phyloP scores from a whole-genome alignment of 176 grass and related monocot genomes.

The Musa itinerans region DNA sequence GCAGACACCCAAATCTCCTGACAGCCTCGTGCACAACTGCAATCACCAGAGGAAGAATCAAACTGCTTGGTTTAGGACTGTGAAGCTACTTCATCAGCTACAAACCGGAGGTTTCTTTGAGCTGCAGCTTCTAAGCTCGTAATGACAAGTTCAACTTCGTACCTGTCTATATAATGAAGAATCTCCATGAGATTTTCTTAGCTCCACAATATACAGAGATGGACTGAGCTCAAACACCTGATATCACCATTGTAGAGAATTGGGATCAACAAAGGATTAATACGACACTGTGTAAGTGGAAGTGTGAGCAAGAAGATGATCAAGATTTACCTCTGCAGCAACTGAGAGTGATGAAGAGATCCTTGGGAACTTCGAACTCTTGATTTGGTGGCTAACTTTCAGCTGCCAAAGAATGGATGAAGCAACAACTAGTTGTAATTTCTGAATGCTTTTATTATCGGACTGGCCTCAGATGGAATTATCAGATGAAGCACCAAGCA shows the following conservation, averaged over 20 bases:
- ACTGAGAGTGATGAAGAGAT: slow-evolving; percentile 40
- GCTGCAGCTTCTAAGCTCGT: background rate
- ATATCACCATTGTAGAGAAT: background rate
- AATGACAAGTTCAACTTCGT: background rate
- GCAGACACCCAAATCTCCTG: slow-evolving; percentile 35
- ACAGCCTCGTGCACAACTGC: slow-evolving; percentile 60
- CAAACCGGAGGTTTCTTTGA: background rate
- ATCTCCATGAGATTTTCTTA: slow-evolving; percentile 67
- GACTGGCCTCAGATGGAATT: background rate
- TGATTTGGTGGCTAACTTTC: slow-evolving; percentile 31
- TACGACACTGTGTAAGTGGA: too few species aligned
- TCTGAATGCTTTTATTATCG: background rate
- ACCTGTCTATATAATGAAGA: slow-evolving; percentile 65
- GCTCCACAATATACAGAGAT: slow-evolving; percentile 62
- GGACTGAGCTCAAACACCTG: slow-evolving; percentile 81
- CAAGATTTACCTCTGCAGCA: slow-evolving; percentile 36
- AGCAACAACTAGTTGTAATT: background rate
- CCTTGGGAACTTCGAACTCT: slow-evolving; percentile 15
- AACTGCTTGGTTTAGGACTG: background rate
- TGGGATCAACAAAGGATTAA: too few species aligned
- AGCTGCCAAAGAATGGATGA: slow-evolving; percentile 31
- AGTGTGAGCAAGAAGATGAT: background rate
- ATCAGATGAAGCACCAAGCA: background rate
- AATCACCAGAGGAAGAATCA: slow-evolving; percentile 1
- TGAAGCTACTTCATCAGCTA: background rate